Evolutionary conservation across 1,139 yeast species (phyloP).

Genomic region (Hyphopichia fennica): DNA sequence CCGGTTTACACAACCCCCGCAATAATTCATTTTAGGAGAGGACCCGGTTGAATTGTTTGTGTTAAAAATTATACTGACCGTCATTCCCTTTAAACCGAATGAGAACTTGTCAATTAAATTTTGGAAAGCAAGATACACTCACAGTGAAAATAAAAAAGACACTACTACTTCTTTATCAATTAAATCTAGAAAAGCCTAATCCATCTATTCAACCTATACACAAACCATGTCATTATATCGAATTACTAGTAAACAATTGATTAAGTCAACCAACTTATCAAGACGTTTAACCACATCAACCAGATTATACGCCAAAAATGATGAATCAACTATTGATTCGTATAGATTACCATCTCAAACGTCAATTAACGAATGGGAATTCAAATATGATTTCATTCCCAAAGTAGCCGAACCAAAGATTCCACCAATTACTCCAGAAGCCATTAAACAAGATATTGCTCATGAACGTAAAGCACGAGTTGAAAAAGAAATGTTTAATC

Average conservation of each 20-base stretch:
- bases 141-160: too few species aligned
- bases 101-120: neutral
- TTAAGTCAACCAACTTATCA: too few species aligned
- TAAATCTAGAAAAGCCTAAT: too few species aligned
- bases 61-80: too few species aligned
- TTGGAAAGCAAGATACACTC: too few species aligned
- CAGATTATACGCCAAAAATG: slow-evolving; percentile 37
- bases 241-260: neutral
- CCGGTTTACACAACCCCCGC: neutral
- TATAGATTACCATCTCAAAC: slow-evolving; percentile 48
- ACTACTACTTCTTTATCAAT: too few species aligned
- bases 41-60: neutral
- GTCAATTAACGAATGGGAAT: slow-evolving; percentile 50
- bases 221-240: neutral
- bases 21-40: neutral
- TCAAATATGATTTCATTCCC: slow-evolving; percentile 52
- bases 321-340: slow-evolving; percentile 47
- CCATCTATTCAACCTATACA: too few species aligned
- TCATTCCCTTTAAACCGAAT: neutral
- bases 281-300: neutral
- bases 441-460: slow-evolving; percentile 50
- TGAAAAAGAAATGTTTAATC: slow-evolving; percentile 40
- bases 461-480: slow-evolving; percentile 40
- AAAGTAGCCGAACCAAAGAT: slow-evolving; percentile 46
- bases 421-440: slow-evolving; percentile 53